Base-by-base conservation (phyloP, 495 filamentous ascomycete species). In the Rusavskia elegans region DNA sequence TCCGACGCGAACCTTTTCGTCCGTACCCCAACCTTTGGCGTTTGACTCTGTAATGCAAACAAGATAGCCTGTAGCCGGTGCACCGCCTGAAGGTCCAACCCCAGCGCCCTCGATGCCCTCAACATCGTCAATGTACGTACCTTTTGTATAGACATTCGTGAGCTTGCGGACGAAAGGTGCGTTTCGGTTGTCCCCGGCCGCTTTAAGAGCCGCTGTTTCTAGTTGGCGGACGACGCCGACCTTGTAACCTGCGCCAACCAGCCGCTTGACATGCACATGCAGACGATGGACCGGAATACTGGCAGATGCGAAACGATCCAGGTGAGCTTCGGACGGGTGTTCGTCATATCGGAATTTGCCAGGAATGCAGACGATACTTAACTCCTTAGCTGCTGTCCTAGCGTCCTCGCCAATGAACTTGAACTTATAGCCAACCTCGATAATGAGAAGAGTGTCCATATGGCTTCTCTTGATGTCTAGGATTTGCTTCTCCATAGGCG, bases 341-440 rank as follows among this genome's bases (percentile, higher is more conserved):
- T 99, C 90, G 63, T 99, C 92, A 55, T 86, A 99, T 58, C 93
- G 70, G 58, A 89, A 80, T 61, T 95, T 99, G 9, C 92, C 92
- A 1, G 92, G 92, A 57, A 97, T 96, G 61, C 92, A 99, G 36
- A 97, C 85, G 59, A 99, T 97, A 53, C 84, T 84, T 53, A 99
- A 69, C 62, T 90, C 88, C 62, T 92, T 95, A 6, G 89, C 84
- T 16, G 92, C 93, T 51, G 80, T 76, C 52, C 88, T 77, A 6
- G 92, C 92, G 71, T 99, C 92, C 60, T 96, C 90, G n/a, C 93
- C 92, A 60, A 94, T 95, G 71, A 99, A 95, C 40, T 82, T 78
- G 70, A 92, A 99, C 64, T 99, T 99, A 64, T 99, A 99, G 27
- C 92, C 92, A 5, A 99, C 92, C 60, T 99, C 89, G 19, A 96